A percentile compares a stretch with the other conserved stretches of the same genome.
These are phyloP conservation scores for Mucor velutinosus DNA, from an alignment of 371 early-diverging fungal species.

Conservation along the genomic window DNA sequence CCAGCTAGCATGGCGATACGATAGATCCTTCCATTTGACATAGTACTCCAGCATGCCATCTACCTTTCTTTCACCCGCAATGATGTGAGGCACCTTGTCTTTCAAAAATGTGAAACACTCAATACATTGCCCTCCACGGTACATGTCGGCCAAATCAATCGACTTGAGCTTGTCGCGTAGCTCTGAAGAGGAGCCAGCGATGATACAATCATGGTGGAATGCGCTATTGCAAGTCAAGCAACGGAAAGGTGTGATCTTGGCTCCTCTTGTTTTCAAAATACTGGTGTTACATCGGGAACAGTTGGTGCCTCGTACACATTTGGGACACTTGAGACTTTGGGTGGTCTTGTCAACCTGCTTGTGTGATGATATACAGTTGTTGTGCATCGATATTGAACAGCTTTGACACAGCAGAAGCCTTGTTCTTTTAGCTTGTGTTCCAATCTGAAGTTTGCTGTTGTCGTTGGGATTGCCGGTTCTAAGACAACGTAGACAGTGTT, in stretches of 20 bases:
- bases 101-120: slow-evolving; percentile 36
- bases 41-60: slow-evolving; percentile 17
- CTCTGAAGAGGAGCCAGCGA: slow-evolving; percentile 1
- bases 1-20: slow-evolving; percentile 63
- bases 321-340: slow-evolving; percentile 9
- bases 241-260: slow-evolving; percentile 26
- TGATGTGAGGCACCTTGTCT: slow-evolving; percentile 1
- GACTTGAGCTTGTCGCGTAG: slow-evolving; percentile 11
- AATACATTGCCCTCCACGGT: slow-evolving; percentile 40
- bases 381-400: slow-evolving; percentile 46
- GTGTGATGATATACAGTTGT: slow-evolving; percentile 29
- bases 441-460: background rate
- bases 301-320: slow-evolving; percentile 1
- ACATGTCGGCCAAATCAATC: slow-evolving; percentile 18
- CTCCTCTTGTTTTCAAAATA: background rate
- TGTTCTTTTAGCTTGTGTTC: background rate
- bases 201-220: slow-evolving; percentile 42
- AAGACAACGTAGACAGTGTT: slow-evolving; percentile 11
- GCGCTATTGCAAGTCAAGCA: slow-evolving; percentile 42
- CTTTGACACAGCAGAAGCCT: slow-evolving; percentile 45
- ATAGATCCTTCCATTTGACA: slow-evolving; percentile 59
- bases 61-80: slow-evolving; percentile 3
- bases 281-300: slow-evolving; percentile 19
- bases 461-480: background rate
- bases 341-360: background rate